Percentiles rank a stretch among this genome's conserved stretches.
phyloP scores from a whole-genome alignment of 1,284 basidiomycete genomes.

The Leccinum variabile region DNA sequence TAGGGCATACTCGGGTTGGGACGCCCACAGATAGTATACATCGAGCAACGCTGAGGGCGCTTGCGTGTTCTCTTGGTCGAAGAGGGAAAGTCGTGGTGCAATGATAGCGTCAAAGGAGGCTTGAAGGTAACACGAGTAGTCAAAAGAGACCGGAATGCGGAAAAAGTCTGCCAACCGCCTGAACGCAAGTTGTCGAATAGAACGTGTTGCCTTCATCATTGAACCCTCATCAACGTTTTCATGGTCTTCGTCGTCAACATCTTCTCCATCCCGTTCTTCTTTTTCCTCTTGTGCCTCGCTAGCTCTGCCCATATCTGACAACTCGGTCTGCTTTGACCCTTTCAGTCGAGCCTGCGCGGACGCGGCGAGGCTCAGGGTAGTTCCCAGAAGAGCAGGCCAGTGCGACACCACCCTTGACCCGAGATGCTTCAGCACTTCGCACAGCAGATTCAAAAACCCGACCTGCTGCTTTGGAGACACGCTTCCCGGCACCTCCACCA shows the following conservation, averaged over 20 bases:
- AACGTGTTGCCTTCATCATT: constrained; percentile 50
- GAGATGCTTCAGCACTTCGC: constrained; percentile 79
- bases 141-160: constrained; percentile 66
- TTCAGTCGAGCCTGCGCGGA: constrained; percentile 55
- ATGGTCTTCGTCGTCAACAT: constrained; percentile 28
- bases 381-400: constrained; percentile 75
- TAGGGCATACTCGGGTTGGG: constrained; percentile 53
- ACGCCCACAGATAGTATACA: constrained; percentile 81
- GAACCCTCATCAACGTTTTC: constrained; percentile 37
- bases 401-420: constrained; percentile 67
- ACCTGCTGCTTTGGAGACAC: constrained; percentile 71
- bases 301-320: constrained; percentile 22
- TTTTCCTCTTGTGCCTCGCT: constrained; percentile 38
- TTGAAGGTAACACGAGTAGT: constrained; percentile 73
- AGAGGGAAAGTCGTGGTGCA: constrained; percentile 73
- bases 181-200: constrained; percentile 80
- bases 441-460: constrained; percentile 84
- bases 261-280: constrained; percentile 39
- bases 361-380: constrained; percentile 63
- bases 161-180: constrained; percentile 92
- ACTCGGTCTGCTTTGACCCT: constrained; percentile 19
- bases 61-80: constrained; percentile 90
- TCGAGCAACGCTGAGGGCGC: constrained; percentile 89
- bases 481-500: constrained; percentile 34
- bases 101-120: constrained; percentile 74